phyloP scores from a whole-genome alignment of 208 protist genomes.

The Strigomonas culicis region DNA sequence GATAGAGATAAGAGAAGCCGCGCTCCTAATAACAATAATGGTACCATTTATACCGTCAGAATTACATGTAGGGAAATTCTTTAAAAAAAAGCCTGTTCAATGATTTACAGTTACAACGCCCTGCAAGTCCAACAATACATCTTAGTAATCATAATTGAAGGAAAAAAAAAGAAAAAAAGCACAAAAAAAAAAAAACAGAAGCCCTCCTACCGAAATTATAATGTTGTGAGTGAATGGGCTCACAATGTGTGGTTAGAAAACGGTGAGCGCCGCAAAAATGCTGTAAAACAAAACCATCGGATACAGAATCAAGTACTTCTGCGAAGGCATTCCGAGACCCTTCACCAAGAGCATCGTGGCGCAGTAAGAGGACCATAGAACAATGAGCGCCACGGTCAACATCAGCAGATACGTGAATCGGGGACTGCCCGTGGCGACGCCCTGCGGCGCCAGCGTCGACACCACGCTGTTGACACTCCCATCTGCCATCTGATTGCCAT shows the following conservation, averaged over 20 bases:
- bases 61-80: slow-evolving; percentile 5
- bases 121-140: not conserved
- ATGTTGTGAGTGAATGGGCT: not conserved
- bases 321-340: slow-evolving; percentile 51
- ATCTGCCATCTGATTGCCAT: too few species aligned
- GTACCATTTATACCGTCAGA: too few species aligned
- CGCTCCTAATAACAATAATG: slow-evolving; percentile 2
- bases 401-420: slow-evolving; percentile 16
- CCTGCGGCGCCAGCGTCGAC: too few species aligned
- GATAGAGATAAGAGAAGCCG: not conserved
- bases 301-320: slow-evolving; percentile 77
- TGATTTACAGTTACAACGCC: not conserved
- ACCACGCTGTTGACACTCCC: too few species aligned
- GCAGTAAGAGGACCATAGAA: slow-evolving; percentile 81
- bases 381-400: slow-evolving; percentile 36
- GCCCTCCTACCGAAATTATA: not conserved
- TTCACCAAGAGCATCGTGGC: slow-evolving; percentile 63
- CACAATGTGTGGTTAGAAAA: slow-evolving; percentile 40
- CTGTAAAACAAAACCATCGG: slow-evolving; percentile 82
- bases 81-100: not conserved
- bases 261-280: slow-evolving; percentile 67
- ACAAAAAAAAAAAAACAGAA: slow-evolving; percentile 13
- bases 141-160: not conserved
- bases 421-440: too few species aligned
- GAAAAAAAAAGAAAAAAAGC: slow-evolving; percentile 12